Evolutionary conservation across 2,329 filamentous ascomycete species (phyloP).

Genomic region (Aspergillus sclerotialis): DNA sequence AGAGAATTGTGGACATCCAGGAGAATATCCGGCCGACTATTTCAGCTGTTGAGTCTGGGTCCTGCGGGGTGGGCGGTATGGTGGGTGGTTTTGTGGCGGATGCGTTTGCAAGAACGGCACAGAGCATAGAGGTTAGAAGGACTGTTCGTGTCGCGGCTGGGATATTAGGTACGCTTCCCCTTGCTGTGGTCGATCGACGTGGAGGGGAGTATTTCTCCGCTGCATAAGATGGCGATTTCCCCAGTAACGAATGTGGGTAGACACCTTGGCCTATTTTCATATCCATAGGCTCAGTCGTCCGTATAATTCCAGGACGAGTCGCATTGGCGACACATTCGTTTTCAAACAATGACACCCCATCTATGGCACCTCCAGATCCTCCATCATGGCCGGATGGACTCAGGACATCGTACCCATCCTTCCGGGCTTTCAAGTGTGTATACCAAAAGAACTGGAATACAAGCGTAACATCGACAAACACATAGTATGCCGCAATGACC

Average conservation of each 20-base stretch:
- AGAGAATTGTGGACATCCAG: slow-evolving; percentile 51
- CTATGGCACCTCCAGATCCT: slow-evolving; percentile 23
- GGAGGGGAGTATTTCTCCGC: slow-evolving; percentile 29
- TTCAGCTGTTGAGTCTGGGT: slow-evolving; percentile 25
- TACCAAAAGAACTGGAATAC: slow-evolving; percentile 63
- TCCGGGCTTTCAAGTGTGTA: slow-evolving; percentile 47
- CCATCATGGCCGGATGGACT: slow-evolving; percentile 21
- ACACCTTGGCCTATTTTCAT: slow-evolving; percentile 18
- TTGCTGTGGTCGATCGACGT: slow-evolving; percentile 17
- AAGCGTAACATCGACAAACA: slow-evolving; percentile 56
- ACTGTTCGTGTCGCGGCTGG: slow-evolving; percentile 37
- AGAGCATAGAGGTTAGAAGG: slow-evolving; percentile 38
- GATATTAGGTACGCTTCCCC: slow-evolving; percentile 17
- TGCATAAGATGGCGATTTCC: slow-evolving; percentile 21
- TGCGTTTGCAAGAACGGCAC: slow-evolving; percentile 37
- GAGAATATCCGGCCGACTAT: slow-evolving; percentile 47
- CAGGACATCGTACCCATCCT: slow-evolving; percentile 28
- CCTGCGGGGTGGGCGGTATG: slow-evolving; percentile 14
- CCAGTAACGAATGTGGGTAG: slow-evolving; percentile 10
- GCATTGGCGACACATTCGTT: slow-evolving; percentile 15
- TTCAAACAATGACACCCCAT: slow-evolving; percentile 31
- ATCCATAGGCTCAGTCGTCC: slow-evolving; percentile 23
- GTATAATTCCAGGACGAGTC: slow-evolving; percentile 10
- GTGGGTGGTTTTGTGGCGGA: slow-evolving; percentile 22
- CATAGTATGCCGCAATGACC: slow-evolving; percentile 59